Evolutionary conservation across 495 filamentous ascomycete genomes (phyloP).

Genomic region (Aspergillus sclerotiicarbonarius): DNA sequence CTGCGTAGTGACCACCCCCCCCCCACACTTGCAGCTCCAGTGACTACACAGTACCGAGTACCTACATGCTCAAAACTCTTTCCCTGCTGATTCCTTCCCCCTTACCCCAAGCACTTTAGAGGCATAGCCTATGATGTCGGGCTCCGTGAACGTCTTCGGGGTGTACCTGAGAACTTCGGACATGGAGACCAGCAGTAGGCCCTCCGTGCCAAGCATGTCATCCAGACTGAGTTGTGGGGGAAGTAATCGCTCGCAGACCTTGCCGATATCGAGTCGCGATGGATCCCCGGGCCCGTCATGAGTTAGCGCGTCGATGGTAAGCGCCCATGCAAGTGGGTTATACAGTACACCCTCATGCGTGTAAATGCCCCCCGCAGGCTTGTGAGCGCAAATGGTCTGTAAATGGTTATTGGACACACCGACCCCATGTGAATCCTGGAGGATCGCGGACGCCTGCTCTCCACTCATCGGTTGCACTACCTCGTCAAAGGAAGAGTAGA

Average conservation of each 20-base stretch:
- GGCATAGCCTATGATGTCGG: constrained; percentile 25
- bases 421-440: constrained; percentile 31
- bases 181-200: constrained; percentile 21
- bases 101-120: not conserved
- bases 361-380: constrained; percentile 39
- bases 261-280: constrained; percentile 26
- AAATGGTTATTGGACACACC: constrained; percentile 48
- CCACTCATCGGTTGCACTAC: constrained; percentile 46
- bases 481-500: constrained; percentile 45
- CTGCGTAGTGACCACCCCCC: too few relatives aligned
- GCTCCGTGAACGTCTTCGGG: constrained; percentile 17
- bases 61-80: too few relatives aligned
- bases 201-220: constrained; percentile 39
- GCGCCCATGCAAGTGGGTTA: constrained; percentile 42
- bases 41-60: too few relatives aligned
- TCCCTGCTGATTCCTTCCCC: too few relatives aligned
- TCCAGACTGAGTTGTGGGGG: constrained; percentile 31
- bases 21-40: too few relatives aligned
- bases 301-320: constrained; percentile 43
- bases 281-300: constrained; percentile 36
- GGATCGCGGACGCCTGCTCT: constrained; percentile 40
- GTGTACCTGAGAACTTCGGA: constrained; percentile 15
- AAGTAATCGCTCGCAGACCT: constrained; percentile 28
- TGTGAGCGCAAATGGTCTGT: constrained; percentile 33
- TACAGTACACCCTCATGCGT: constrained; percentile 46